Evolutionary conservation across 1,284 basidiomycete genomes (phyloP).

Genomic region (Ceratobasidium sp.): DNA sequence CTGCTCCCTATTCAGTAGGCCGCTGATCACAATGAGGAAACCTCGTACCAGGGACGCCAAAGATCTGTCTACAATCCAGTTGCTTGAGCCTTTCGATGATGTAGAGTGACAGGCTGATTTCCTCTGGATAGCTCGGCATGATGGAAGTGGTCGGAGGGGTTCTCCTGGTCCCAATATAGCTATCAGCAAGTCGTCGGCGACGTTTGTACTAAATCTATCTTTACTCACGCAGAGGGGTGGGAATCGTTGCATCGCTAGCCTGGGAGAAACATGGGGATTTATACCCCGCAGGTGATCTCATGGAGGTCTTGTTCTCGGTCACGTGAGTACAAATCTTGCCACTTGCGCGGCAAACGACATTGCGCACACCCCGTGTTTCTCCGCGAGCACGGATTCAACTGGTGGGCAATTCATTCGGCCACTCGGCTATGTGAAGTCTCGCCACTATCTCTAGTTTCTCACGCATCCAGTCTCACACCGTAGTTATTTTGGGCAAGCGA

Average conservation of each 20-base stretch:
- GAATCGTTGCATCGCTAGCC: not conserved
- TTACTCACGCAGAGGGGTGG: constrained; percentile 22
- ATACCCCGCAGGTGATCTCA: not conserved
- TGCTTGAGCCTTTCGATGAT: constrained; percentile 46
- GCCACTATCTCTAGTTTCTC: constrained; percentile 16
- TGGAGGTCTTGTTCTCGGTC: constrained; percentile 10
- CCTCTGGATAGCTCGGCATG: constrained; percentile 38
- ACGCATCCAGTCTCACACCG: not conserved
- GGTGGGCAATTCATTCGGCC: not conserved
- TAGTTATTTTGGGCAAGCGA: constrained; percentile 11
- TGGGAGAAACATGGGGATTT: constrained; percentile 33
- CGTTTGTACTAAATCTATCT: not conserved
- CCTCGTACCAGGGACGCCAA: constrained; percentile 39
- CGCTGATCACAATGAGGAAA: not conserved
- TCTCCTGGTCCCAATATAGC: constrained; percentile 18
- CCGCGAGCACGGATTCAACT: constrained; percentile 10
- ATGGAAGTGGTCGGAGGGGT: constrained; percentile 7
- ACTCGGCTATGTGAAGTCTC: not conserved
- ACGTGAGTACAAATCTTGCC: constrained; percentile 11
- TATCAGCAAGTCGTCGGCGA: not conserved
- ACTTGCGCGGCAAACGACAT: constrained; percentile 30
- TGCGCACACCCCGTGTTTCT: constrained; percentile 31
- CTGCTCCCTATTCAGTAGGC: constrained; percentile 59
- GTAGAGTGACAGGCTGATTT: constrained; percentile 34
- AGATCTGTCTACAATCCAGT: constrained; percentile 32